Conservation (phyloP, 129 eudicot genomes). For the Calendula officinalis region DNA sequence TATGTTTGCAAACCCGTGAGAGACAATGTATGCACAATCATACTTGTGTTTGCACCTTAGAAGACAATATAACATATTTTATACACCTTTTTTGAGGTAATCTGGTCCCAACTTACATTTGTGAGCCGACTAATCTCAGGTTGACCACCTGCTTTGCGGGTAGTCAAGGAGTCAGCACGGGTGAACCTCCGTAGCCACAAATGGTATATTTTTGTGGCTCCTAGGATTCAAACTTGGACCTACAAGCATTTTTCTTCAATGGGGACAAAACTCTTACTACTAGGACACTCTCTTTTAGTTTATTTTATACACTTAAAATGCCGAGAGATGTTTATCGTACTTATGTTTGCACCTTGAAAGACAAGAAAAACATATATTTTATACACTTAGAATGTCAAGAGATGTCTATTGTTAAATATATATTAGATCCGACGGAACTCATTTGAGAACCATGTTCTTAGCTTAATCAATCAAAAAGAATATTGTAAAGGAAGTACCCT, state of each 20-base stretch:
- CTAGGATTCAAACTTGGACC: no score
- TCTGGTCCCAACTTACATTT: no score
- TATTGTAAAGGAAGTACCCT: conserved; percentile 15
- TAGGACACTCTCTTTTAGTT: neutral
- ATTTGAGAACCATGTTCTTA: conserved; percentile 17
- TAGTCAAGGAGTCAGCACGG: no score
- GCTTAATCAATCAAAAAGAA: conserved; percentile 14
- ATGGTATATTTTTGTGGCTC: no score
- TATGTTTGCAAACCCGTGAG: no score
- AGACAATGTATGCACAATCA: no score
- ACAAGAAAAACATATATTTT: conserved; percentile 21
- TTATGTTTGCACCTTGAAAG: conserved; percentile 8
- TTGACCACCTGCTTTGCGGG: no score
- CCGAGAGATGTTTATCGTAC: neutral
- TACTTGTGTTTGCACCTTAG: no score
- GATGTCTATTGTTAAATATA: neutral
- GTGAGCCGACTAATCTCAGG: no score
- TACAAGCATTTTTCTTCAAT: neutral
- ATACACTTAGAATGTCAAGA: neutral
- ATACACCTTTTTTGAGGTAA: no score
- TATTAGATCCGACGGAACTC: neutral
- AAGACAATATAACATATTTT: no score
- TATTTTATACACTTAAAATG: neutral
- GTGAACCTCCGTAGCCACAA: no score
- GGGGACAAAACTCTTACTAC: neutral